A percentile compares a stretch with the other conserved stretches of the same genome.
Conservation (phyloP, 1,139 yeast genomes). For the Suhomyces choctaworum region DNA sequence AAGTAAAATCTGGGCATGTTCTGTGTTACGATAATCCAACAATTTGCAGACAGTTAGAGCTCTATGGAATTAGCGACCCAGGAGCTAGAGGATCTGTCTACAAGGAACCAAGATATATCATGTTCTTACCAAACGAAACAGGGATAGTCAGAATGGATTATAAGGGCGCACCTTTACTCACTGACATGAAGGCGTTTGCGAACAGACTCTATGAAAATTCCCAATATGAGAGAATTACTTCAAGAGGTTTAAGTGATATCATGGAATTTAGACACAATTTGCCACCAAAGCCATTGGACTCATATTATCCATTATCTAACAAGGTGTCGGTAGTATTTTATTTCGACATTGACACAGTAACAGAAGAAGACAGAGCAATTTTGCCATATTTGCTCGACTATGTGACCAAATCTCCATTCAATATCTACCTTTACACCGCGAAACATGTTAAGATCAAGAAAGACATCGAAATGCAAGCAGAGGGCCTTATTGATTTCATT, state of each 20-base stretch:
- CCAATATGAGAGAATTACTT: slow-evolving; percentile 41
- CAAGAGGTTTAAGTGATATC: slow-evolving; percentile 39
- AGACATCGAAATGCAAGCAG: slow-evolving; percentile 44
- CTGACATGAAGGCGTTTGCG: slow-evolving; percentile 36
- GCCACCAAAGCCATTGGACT: slow-evolving; percentile 33
- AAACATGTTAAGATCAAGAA: slow-evolving; percentile 45
- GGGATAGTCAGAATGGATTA: slow-evolving; percentile 41
- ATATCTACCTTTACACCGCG: slow-evolving; percentile 54
- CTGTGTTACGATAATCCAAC: slow-evolving; percentile 53
- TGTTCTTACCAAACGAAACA: slow-evolving; percentile 43
- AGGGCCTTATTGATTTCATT: slow-evolving; percentile 40
- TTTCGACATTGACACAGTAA: slow-evolving; percentile 51
- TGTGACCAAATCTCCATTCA: slow-evolving; percentile 54
- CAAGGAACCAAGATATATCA: slow-evolving; percentile 29
- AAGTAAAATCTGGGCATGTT: slow-evolving; percentile 56
- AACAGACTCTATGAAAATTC: slow-evolving; percentile 35
- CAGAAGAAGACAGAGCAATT: slow-evolving; percentile 61
- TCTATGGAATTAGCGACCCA: slow-evolving; percentile 18
- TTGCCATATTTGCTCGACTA: slow-evolving; percentile 61
- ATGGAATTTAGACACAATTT: slow-evolving; percentile 41
- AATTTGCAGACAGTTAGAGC: slow-evolving; percentile 54
- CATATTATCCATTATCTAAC: slow-evolving; percentile 44
- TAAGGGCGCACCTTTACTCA: slow-evolving; percentile 25
- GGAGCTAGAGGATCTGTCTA: slow-evolving; percentile 5
- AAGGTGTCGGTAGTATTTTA: slow-evolving; percentile 53